Base-by-base conservation (phyloP, 2,329 filamentous ascomycete species). In the Cladosporium phlei region DNA sequence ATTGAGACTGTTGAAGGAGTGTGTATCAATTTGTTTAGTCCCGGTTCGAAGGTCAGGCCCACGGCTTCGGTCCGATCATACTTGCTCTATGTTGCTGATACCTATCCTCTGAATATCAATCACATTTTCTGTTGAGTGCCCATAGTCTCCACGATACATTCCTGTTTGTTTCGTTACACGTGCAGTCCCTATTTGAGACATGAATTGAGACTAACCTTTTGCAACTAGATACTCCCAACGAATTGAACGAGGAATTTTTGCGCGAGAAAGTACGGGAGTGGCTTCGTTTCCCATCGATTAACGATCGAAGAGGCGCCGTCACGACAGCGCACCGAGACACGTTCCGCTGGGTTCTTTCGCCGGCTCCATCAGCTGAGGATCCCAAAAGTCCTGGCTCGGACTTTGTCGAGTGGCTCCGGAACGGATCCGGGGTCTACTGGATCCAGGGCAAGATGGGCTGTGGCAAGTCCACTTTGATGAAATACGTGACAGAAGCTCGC, bases 401-500 rank as follows among this genome's bases (percentile, higher is more conserved):
- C 5, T 21, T 37, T 7, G 20, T 11, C 6, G 11, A 32, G 10
- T 44, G 39, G 39, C 28, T 44, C n/a, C 14, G 21, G 21, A n/a
- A 21, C 17, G 27, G 39, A 10, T 12, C n/a, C n/a, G 39, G 39
- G 2, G 19, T 33, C n/a, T 44, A 49, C 12, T 51, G 51, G 51
- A 28, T 53, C 27, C 48, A 51, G 33, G 51, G 51, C 2, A 53
- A 53, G 27, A 45, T 46, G 2, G 51, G 49, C 7, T 30, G 46
- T 17, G 51, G 51, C 5, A 53, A 53, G 30, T 53, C 49, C 3
- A 52, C 51, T 6, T 29, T 52, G 11, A 49, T 49, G 28, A 48
- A 49, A 20, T 43, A 43, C 37, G 1, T 42, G 12, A 16, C n/a
- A 7, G n/a, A 27, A n/a, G 14, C 9, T 10, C 10, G n/a, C 4